Evolutionary conservation across 495 filamentous ascomycete genomes (phyloP).

Genomic region (Neurospora tetraspora): DNA sequence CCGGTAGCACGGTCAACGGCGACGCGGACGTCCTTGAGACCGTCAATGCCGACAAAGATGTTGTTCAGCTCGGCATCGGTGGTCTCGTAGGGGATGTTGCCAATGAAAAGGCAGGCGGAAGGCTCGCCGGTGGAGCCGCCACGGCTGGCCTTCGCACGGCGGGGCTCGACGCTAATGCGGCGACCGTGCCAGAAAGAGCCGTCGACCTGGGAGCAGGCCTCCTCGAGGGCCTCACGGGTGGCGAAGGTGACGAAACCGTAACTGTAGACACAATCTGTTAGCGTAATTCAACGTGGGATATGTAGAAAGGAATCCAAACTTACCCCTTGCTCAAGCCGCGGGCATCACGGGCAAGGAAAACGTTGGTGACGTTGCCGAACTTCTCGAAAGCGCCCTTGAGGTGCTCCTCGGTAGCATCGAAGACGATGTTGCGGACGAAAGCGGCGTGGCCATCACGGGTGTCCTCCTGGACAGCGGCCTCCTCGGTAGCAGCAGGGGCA

Average conservation of each 20-base stretch:
- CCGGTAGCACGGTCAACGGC: slow-evolving; percentile 85
- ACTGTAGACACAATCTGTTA: slow-evolving; percentile 32
- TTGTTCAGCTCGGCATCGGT: slow-evolving; percentile 79
- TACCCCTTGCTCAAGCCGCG: slow-evolving; percentile 85
- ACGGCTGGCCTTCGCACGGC: slow-evolving; percentile 10
- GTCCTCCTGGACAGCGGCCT: not conserved
- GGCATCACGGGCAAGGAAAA: slow-evolving; percentile 53
- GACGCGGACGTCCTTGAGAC: slow-evolving; percentile 73
- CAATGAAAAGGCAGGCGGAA: slow-evolving; percentile 68
- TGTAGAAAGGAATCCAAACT: slow-evolving; percentile 19
- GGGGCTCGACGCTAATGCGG: slow-evolving; percentile 49
- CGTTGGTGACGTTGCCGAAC: slow-evolving; percentile 49
- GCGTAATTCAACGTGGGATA: not conserved
- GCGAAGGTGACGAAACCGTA: slow-evolving; percentile 72
- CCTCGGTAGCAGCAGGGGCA: not conserved
- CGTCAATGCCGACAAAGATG: slow-evolving; percentile 61
- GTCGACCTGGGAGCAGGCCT: slow-evolving; percentile 57
- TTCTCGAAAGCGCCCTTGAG: slow-evolving; percentile 54
- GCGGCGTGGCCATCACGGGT: slow-evolving; percentile 23
- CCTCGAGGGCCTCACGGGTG: slow-evolving; percentile 40
- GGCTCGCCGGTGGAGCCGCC: slow-evolving; percentile 25
- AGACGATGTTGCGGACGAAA: slow-evolving; percentile 82
- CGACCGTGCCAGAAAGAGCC: slow-evolving; percentile 72
- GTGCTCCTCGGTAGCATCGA: slow-evolving; percentile 66
- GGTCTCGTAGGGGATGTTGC: slow-evolving; percentile 84